Evolutionary conservation across 176 grass and related monocot genomes (phyloP).

Genomic region (Rhynchospora breviuscula): DNA sequence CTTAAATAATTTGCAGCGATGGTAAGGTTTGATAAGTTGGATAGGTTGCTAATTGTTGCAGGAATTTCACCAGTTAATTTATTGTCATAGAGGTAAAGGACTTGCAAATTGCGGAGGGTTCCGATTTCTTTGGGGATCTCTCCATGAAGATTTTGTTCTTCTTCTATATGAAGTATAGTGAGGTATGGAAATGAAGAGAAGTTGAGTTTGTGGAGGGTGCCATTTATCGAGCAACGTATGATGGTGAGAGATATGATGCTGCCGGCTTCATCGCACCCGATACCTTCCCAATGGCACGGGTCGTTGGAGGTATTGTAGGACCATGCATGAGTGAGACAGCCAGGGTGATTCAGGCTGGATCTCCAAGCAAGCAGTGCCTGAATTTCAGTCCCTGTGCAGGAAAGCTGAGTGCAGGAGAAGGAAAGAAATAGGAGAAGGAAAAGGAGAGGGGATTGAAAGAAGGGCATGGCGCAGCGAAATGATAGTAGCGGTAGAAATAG

Average conservation of each 20-base stretch:
- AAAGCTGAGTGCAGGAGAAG: background rate
- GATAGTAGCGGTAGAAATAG: too few relatives aligned
- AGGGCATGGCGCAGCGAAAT: too few relatives aligned
- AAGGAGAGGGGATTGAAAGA: background rate
- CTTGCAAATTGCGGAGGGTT: background rate
- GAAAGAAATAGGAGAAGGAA: background rate
- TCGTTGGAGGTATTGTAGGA: background rate
- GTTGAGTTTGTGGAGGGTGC: background rate
- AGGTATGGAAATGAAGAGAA: background rate
- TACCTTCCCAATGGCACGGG: background rate
- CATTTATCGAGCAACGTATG: background rate
- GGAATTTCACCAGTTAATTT: conserved; percentile 5
- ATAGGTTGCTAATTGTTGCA: background rate
- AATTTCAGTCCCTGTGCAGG: background rate
- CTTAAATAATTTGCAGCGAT: too few relatives aligned
- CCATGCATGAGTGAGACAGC: background rate
- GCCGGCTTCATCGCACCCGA: background rate
- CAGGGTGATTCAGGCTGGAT: background rate
- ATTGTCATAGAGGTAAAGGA: background rate
- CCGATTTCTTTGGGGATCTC: background rate
- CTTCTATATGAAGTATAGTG: background rate
- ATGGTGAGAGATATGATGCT: background rate
- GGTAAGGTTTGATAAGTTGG: background rate
- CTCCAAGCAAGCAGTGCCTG: background rate
- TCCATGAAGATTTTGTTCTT: background rate